Evolutionary conservation across 768 basidiomycete genomes (phyloP).

Genomic region (Nidularia sp.): DNA sequence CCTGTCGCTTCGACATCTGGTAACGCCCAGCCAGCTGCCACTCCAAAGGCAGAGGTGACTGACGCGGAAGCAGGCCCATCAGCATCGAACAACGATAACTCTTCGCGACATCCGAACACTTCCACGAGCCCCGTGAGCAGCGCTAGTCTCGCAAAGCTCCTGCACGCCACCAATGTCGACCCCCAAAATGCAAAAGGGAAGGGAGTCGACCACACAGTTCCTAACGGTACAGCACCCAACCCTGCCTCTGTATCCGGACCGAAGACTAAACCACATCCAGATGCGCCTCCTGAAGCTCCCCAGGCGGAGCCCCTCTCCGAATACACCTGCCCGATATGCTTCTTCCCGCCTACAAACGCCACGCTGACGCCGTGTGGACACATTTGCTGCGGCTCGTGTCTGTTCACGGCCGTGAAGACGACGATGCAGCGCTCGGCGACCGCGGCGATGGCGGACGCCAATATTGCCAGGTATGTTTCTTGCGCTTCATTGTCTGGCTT

Average conservation of each 20-base stretch:
- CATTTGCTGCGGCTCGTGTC: slow-evolving; percentile 71
- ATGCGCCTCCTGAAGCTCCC: background rate
- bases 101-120: background rate
- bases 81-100: background rate
- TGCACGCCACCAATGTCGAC: background rate
- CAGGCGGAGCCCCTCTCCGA: slow-evolving; percentile 38
- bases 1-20: background rate
- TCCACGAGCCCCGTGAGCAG: background rate
- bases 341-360: slow-evolving; percentile 69
- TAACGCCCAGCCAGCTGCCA: background rate
- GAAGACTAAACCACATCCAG: background rate
- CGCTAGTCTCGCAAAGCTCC: background rate
- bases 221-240: background rate
- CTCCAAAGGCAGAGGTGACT: background rate
- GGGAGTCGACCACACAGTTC: no score
- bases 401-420: slow-evolving; percentile 69
- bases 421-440: slow-evolving; percentile 44
- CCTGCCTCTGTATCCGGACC: background rate
- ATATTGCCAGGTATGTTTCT: slow-evolving; percentile 33
- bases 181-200: no score
- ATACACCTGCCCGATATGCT: slow-evolving; percentile 82
- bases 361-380: slow-evolving; percentile 81
- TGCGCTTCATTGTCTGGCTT: slow-evolving; percentile 1
- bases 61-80: background rate
- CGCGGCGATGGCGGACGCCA: slow-evolving; percentile 19